Percentiles rank a stretch among this genome's conserved stretches.
Conservation (phyloP, 2,329 filamentous ascomycete genomes). For the Coleophoma crateriformis region DNA sequence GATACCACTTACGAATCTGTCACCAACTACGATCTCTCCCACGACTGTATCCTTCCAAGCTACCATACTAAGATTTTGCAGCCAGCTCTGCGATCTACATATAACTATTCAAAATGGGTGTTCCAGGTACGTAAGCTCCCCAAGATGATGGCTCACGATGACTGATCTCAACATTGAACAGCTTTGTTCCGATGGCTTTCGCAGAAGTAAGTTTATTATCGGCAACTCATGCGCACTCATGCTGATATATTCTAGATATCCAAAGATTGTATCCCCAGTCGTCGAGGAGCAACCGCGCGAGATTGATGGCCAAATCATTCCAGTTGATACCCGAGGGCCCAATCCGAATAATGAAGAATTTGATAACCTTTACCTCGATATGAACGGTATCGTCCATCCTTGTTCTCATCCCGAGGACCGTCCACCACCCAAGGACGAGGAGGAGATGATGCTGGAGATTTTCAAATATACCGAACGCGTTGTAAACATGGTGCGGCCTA, state of each 20-base stretch:
- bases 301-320: slow-evolving; percentile 79
- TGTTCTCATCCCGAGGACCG: slow-evolving; percentile 96
- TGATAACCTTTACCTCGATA: slow-evolving; percentile 96
- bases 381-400: slow-evolving; percentile 99
- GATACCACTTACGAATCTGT: too few relatives aligned
- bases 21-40: too few relatives aligned
- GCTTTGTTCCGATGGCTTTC: slow-evolving; percentile 80
- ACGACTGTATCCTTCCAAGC: too few relatives aligned
- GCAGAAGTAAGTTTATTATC: slow-evolving; percentile 96
- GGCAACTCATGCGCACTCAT: slow-evolving; percentile 29
- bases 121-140: slow-evolving; percentile 17
- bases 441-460: slow-evolving; percentile 98
- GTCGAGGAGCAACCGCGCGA: slow-evolving; percentile 78
- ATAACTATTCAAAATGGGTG: slow-evolving; percentile 19
- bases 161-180: slow-evolving; percentile 7
- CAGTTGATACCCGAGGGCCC: slow-evolving; percentile 74
- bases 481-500: slow-evolving; percentile 95
- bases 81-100: too few relatives aligned
- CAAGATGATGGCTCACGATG: neutral
- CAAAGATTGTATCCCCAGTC: slow-evolving; percentile 91
- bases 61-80: too few relatives aligned
- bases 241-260: slow-evolving; percentile 46
- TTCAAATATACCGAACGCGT: slow-evolving; percentile 99
- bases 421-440: slow-evolving; percentile 85
- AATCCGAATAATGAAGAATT: slow-evolving; percentile 98